phyloP scores from a whole-genome alignment of 73 alveolate genomes.

The Tetrahymena malaccensis region DNA sequence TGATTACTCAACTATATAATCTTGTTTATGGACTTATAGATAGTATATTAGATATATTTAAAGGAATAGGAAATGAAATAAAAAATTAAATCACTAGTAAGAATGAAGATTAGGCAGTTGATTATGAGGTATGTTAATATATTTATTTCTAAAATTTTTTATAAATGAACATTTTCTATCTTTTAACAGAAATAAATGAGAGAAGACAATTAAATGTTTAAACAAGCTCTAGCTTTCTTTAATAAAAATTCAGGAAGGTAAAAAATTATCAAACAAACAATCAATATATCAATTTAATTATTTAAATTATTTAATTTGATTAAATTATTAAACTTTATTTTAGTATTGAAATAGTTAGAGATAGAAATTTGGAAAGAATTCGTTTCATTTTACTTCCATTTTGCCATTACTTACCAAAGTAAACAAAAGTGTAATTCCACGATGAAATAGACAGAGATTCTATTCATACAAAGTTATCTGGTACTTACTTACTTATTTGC shows the following conservation, averaged over 20 bases:
- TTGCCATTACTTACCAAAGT: conserved; percentile 26
- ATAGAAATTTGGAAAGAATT: conserved; percentile 24
- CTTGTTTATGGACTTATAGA: conserved; percentile 19
- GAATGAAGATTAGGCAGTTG: neutral
- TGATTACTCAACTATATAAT: neutral
- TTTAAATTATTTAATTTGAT: neutral
- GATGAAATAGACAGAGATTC: conserved; percentile 45
- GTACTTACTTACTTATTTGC: neutral
- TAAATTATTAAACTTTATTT: too few relatives aligned
- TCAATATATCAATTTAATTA: neutral
- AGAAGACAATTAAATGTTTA: conserved; percentile 18
- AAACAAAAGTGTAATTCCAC: conserved; percentile 36
- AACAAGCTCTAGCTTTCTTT: conserved; percentile 15
- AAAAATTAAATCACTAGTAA: neutral
- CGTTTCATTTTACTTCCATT: conserved; percentile 11
- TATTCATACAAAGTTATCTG: conserved; percentile 26
- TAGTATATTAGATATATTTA: conserved; percentile 14
- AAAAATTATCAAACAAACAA: too few relatives aligned
- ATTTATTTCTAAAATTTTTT: neutral
- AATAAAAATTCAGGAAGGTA: conserved; percentile 15
- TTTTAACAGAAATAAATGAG: neutral
- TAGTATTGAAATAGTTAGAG: conserved; percentile 31
- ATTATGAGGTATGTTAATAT: neutral
- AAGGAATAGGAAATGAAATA: neutral
- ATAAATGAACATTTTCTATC: neutral